Conservation (phyloP, 1,284 basidiomycete species). For the Cryptococcus neoformans region DNA sequence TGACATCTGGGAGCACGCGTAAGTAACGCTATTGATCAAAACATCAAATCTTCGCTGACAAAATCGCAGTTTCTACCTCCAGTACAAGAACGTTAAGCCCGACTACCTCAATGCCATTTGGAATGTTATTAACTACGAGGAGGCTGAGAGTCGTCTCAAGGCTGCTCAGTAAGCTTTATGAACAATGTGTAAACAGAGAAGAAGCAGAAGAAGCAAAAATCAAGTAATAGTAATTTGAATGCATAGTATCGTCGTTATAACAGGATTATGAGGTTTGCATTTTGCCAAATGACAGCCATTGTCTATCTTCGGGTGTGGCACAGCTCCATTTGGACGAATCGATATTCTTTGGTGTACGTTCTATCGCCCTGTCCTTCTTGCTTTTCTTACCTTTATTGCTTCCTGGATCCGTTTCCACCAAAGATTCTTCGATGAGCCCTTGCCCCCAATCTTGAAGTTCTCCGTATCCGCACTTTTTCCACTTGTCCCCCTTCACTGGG, state of each 20-base stretch:
- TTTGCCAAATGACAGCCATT: not conserved
- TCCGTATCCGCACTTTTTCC: slow-evolving; percentile 18
- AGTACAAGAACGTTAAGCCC: slow-evolving; percentile 86
- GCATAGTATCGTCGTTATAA: not conserved
- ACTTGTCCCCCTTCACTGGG: slow-evolving; percentile 5
- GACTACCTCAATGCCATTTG: slow-evolving; percentile 88
- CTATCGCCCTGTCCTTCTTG: not conserved
- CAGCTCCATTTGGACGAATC: not conserved
- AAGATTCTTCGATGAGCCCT: not conserved
- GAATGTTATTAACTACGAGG: slow-evolving; percentile 89
- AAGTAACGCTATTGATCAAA: too few relatives aligned
- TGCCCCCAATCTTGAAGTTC: slow-evolving; percentile 10
- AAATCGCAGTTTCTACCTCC: slow-evolving; percentile 60
- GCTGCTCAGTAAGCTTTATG: slow-evolving; percentile 51
- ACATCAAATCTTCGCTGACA: slow-evolving; percentile 20
- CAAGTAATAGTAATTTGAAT: not conserved
- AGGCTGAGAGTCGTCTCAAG: slow-evolving; percentile 72
- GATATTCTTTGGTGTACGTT: not conserved
- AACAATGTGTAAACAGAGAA: not conserved
- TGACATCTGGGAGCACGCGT: slow-evolving; percentile 75
- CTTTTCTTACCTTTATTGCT: not conserved
- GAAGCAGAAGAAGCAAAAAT: not conserved
- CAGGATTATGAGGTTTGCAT: not conserved
- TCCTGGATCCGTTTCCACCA: not conserved
- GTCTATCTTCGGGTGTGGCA: not conserved